These are phyloP conservation scores for Periglandula ipomoeae DNA, from an alignment of 2,329 filamentous ascomycete species.

Conservation along the genomic window DNA sequence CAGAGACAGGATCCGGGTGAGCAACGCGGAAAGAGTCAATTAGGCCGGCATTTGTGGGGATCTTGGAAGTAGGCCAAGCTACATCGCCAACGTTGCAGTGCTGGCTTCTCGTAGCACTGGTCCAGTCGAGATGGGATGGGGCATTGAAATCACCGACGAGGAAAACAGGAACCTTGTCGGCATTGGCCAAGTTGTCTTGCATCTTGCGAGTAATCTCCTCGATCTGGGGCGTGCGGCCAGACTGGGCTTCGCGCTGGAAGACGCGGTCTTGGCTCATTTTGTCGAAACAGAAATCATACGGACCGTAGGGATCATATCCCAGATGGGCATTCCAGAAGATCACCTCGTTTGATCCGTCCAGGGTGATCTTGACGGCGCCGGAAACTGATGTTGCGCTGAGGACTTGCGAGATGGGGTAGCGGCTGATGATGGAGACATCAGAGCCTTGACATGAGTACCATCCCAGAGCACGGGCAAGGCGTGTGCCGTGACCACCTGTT, in stretches of 20 bases:
- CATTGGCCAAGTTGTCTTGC: conserved; percentile 16
- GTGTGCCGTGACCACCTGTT: conserved; percentile 17
- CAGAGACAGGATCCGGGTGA: too few relatives aligned
- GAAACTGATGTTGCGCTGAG: too few relatives aligned
- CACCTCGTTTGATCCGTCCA: too few relatives aligned
- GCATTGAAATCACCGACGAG: conserved; percentile 32
- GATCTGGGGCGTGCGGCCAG: conserved; percentile 27
- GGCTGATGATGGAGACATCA: too few relatives aligned
- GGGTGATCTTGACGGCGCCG: too few relatives aligned
- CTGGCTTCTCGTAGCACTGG: conserved; percentile 16
- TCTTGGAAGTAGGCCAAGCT: too few relatives aligned
- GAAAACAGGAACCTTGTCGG: conserved; percentile 23
- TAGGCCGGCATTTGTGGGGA: conserved; percentile 22
- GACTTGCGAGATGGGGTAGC: too few relatives aligned
- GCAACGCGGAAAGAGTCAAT: too few relatives aligned
- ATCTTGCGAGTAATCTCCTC: conserved; percentile 21
- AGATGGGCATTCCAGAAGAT: too few relatives aligned
- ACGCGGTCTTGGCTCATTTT: conserved; percentile 21
- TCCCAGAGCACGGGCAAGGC: conserved; percentile 26
- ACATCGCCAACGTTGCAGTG: too few relatives aligned
- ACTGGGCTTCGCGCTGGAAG: conserved; percentile 22
- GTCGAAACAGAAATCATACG: conserved; percentile 31
- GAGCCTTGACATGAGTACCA: conserved; percentile 26
- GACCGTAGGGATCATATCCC: too few relatives aligned
- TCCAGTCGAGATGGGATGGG: conserved; percentile 31